Percentiles rank a stretch among this genome's conserved stretches.
Evolutionary conservation across 73 alveolate species (phyloP).

Genomic region (Tetrahymena borealis): DNA sequence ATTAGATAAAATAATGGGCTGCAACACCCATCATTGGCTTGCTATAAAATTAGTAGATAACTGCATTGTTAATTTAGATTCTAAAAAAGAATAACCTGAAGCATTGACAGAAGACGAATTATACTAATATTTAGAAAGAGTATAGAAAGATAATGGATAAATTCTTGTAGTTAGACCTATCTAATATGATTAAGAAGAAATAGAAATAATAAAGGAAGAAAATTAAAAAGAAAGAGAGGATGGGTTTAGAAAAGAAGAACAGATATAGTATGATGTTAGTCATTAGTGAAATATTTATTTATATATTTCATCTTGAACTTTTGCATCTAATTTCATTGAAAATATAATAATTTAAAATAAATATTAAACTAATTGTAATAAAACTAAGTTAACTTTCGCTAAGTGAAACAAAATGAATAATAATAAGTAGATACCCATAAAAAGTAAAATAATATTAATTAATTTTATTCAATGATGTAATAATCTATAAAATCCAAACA

Average conservation of each 20-base stretch:
- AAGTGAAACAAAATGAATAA: too few relatives aligned
- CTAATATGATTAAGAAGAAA: background rate
- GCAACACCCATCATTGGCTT: background rate
- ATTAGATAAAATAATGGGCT: background rate
- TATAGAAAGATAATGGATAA: background rate
- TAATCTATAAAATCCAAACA: too few relatives aligned
- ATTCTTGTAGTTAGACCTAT: background rate
- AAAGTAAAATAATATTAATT: too few relatives aligned
- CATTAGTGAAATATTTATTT: background rate
- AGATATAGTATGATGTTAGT: background rate
- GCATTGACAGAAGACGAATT: background rate
- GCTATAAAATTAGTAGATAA: background rate
- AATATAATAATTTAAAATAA: too few relatives aligned
- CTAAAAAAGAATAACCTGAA: background rate
- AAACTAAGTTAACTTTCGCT: too few relatives aligned
- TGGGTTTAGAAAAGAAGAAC: background rate
- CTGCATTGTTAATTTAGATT: background rate
- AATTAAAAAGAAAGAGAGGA: background rate
- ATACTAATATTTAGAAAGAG: background rate
- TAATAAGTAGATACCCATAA: too few relatives aligned
- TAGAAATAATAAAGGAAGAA: background rate
- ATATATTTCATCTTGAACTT: too few relatives aligned
- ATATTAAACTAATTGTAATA: too few relatives aligned
- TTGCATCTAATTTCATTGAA: too few relatives aligned
- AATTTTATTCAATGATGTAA: too few relatives aligned